Base-by-base conservation (phyloP, 2,329 filamentous ascomycete genomes). In the Ophiostoma ips region DNA sequence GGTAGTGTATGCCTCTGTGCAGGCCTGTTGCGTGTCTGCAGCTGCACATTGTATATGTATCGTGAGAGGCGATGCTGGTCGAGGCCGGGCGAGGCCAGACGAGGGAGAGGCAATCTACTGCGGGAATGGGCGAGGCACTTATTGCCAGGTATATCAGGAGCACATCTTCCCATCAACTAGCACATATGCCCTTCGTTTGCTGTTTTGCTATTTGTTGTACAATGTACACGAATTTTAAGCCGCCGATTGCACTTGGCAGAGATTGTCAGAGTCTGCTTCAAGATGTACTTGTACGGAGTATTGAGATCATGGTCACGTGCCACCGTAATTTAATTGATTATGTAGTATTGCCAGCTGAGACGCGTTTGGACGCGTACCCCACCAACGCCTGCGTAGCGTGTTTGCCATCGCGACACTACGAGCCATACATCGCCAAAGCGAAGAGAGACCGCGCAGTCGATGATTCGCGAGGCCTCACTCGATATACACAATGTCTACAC, bases 401-500 rank as follows among this genome's bases (percentile, higher is more conserved):
- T 36, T 30, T 43, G 30, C 31, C 31, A 47, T 43, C 36, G 44
- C n/a, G 19, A 36, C 19, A 43, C 21, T 10, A 30, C 8, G 13
- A 5, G 4, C 5, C 24, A 4, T 5, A 28, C 24, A 8, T 28
- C 24, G 24, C 24, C 8, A 4, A 13, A 16, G 18, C 21, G 19
- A 24, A 10, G 36, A 41, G 38, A 41, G 7, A 9, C 40, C 21
- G 15, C 24, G 12, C 9, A 28, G 28, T 3, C 15, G 21, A 28
- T 21, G 6, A 13, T 33, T 35, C n/a, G 19, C 19, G 11, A 47
- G 21, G 15, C 33, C 13, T 24, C 5, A 21, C 37, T 9, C 5
- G 12, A 15, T 31, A 18, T 8, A 36, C 49, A 40, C 43, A 30
- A 53, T 50, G 47, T 51, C 63, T 66, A 51, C 71, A 69, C 40